Evolutionary conservation across 371 early-diverging fungal species (phyloP), one percentile per base, ranked within the genome.

Genomic region (Mortierella sp.): DNA sequence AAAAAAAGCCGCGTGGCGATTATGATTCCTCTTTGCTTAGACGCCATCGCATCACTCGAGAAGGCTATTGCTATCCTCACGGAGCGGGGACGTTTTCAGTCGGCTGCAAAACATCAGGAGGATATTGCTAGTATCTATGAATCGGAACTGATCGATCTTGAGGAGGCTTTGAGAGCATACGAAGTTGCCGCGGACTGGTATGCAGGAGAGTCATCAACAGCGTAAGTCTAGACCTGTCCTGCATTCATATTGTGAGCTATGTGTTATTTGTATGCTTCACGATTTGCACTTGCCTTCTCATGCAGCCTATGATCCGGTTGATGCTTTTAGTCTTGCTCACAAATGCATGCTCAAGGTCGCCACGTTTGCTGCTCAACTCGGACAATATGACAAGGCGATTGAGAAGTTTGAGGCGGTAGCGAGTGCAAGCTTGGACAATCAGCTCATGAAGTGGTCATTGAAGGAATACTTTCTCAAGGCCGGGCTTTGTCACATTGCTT

Each of bases 391-490:
- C 32, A 88, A 86, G 41, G 98, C 98, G 1, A 90, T 95, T 55
- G 90, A 91, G 41, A 89, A 88, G 53, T 96, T 96, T 81, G 97
- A 97, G 76, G 51, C 79, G 30, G 93, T 97, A 9, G 97, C 96
- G 2, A 75, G 84, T 19, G 90, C 88, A 50, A 89, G 90, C 50
- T 70, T 96, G 64, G 94, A 96, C 79, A 93, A 95, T 78, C 90
- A 91, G 67, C 83, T 98, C 31, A 93, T 95, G 30, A 94, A 95
- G 80, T 98, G 95, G 94, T 94, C 95, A 8, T 82, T 95, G 43
- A 94, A 95, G 68, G 97, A 97, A 37, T 97, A 96, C 81, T 91
- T 97, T 53, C 83, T 97, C 65, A 97, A 98, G 79, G 95, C 97
- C 8, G 96, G 94, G 9, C 72, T 98, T 55, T 97, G 98, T 72